Conservation (phyloP, 495 filamentous ascomycete species). For the Thermochaetoides thermophila region DNA sequence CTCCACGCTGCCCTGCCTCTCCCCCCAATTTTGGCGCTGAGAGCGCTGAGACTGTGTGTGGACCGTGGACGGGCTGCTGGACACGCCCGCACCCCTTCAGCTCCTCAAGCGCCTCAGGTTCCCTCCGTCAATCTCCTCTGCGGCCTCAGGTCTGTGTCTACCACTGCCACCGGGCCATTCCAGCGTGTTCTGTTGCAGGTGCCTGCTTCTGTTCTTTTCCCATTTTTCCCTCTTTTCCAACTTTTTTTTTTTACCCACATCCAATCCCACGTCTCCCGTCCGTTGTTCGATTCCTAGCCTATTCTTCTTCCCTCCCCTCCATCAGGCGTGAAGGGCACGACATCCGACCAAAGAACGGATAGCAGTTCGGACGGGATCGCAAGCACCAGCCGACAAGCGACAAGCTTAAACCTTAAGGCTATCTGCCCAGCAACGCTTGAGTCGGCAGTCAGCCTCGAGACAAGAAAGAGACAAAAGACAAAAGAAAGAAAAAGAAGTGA, state of each 20-base stretch:
- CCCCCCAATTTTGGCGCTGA: constrained; percentile 2
- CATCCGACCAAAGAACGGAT: constrained; percentile 1
- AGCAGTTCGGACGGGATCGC: constrained; percentile 2
- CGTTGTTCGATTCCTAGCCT: too few species aligned
- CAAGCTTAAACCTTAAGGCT: too few species aligned
- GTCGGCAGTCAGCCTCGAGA: too few species aligned
- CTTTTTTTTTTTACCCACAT: constrained; percentile 1
- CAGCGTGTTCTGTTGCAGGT: neutral
- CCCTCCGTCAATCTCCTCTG: neutral
- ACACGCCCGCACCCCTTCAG: constrained; percentile 4
- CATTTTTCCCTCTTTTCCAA: constrained; percentile 4
- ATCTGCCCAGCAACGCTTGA: too few species aligned
- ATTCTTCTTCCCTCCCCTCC: neutral
- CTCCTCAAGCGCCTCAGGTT: neutral
- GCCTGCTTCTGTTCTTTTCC: constrained; percentile 2
- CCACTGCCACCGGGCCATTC: constrained; percentile 3
- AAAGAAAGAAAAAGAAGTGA: too few species aligned
- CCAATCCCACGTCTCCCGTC: neutral
- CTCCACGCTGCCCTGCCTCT: constrained; percentile 5
- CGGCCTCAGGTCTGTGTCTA: neutral
- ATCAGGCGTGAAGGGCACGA: neutral
- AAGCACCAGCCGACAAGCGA: constrained; percentile 1
- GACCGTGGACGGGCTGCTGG: too few species aligned
- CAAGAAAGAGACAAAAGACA: too few species aligned
- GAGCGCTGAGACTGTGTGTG: too few species aligned